Base-by-base conservation (phyloP, 306 rosid genomes). In the Medicago ruthenica region DNA sequence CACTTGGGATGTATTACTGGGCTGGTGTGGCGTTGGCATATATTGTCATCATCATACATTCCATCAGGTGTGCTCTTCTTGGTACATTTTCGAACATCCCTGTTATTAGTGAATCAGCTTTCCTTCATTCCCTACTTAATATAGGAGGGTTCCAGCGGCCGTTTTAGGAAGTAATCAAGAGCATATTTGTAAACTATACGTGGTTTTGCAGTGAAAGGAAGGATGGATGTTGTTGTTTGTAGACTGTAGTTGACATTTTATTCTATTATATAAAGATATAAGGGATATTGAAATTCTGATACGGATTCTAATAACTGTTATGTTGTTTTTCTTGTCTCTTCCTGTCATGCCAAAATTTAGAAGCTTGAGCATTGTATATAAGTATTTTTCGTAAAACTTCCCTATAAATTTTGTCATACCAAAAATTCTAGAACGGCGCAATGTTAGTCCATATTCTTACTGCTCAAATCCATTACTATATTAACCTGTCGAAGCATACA, bases 71-170 rank as follows among this genome's bases (percentile, higher is more conserved):
- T 67, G 92, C 97, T 24, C 87, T 94, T 73, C 81, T 88, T 14
- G 98, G 98, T 41, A 82, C 82, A 22, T 90, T 89, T 78, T 91
- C 76, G 71, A 85, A 79, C 67, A 78, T 94, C 80, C 98, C 97
- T 48, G 76, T 91, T 62, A 36, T 94, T 24, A 88, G 89, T 41
- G 84, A 86, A 50, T 77, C 88, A 18, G 98, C 98, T 37, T 81
- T 91, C 62, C 73, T 85, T 75, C 98, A 94, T 78, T 86, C 90
- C 8, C 79, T 86, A 24, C 86, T 83, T 18, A 70, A 71, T 48
- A 73, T 83, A 47, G 91, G 90, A 40, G 94, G 94, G 60, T 85
- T 74, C 77, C 85, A 85, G 31, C 80, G 85, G 54, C 96, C 95
- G 6, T 89, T 90, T 74, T 90, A 84, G 77, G 40, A 41, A 74